phyloP scores from a whole-genome alignment of 768 basidiomycete species.

The Rhodotorula taiwanensis region DNA sequence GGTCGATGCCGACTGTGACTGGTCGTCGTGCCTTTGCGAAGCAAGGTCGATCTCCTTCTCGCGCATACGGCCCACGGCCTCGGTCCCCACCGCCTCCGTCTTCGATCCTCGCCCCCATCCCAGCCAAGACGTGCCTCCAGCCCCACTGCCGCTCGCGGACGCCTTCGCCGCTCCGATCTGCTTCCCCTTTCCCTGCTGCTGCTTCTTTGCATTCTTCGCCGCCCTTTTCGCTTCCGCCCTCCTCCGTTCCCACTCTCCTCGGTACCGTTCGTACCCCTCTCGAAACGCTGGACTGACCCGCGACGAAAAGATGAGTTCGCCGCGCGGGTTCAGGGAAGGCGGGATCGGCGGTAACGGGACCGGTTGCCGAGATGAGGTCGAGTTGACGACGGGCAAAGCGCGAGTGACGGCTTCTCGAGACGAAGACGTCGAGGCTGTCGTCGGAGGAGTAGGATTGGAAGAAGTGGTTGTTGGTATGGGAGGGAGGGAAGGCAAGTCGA shows the following conservation, averaged over 20 bases:
- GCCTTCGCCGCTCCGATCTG: background rate
- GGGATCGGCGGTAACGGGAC: constrained; percentile 69
- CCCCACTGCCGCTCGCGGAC: background rate
- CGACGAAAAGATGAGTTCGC: constrained; percentile 92
- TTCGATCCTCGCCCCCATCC: background rate
- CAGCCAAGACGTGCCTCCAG: too few species aligned
- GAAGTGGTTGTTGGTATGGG: constrained; percentile 39
- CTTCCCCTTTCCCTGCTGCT: background rate
- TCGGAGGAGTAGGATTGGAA: constrained; percentile 16
- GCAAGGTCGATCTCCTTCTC: too few species aligned
- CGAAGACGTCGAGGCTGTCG: constrained; percentile 41
- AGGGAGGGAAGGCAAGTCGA: too few species aligned
- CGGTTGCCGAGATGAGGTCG: constrained; percentile 10
- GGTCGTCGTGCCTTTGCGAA: background rate
- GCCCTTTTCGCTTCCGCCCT: constrained; percentile 18
- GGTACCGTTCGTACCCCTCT: constrained; percentile 87
- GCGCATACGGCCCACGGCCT: background rate
- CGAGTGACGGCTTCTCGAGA: constrained; percentile 45
- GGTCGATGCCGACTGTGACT: background rate
- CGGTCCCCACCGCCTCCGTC: background rate
- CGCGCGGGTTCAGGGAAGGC: constrained; percentile 78
- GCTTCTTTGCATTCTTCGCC: background rate
- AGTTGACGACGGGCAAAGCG: constrained; percentile 43
- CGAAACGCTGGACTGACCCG: constrained; percentile 73
- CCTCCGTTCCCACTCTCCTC: constrained; percentile 69